Evolutionary conservation across 164 flowering plant genomes (phyloP), one percentile per base, ranked within the genome.

Genomic region (Santalum album): DNA sequence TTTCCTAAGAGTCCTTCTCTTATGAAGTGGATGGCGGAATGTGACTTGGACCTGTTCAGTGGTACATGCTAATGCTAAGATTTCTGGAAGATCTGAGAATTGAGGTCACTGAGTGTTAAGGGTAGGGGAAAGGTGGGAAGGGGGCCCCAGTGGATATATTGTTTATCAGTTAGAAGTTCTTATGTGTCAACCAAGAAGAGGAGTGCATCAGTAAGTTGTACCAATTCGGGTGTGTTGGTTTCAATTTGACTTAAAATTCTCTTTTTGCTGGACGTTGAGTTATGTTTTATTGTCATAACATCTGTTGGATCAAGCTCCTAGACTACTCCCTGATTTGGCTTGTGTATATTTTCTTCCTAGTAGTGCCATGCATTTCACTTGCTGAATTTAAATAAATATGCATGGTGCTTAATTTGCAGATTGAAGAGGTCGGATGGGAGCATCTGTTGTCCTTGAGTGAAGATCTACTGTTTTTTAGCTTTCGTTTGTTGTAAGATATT

Each of bases 371-470:
- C 22, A 21, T 35, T 35, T 23, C 19, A 0, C 23, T 25, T 18
- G 17, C 32, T 32, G 1, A 21, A 21, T 24, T 38, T 2, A 11
- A 9, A 9, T 32, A 32, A 7, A 10, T 3, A 12, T 1, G 42
- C 17, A 0, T 38, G 9, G 17, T 38, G 17, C 16, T 38, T 38
- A 10, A 12, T 38, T 2, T 63, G 21, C 75, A 86, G 89, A 75
- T 86, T 54, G 94, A 86, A 79, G 94, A 81, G 68, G 70, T 86
- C 60, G 94, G 94, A 69, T 83, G 89, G 94, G 81, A 81, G 57
- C 77, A 78, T 60, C 66, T 86, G 18, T 74, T 73, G 55, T 69
- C 58, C 45, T 52, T 76, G 56, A 68, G 60, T 35, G 77, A 70
- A 38, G 79, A 79, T 69, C 55, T 86, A 47, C 66, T 69, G 18